Percentiles rank a stretch among this genome's conserved stretches.
These are phyloP conservation scores for Phoma sp. DNA, from an alignment of 2,329 filamentous ascomycete genomes.

Conservation along the genomic window DNA sequence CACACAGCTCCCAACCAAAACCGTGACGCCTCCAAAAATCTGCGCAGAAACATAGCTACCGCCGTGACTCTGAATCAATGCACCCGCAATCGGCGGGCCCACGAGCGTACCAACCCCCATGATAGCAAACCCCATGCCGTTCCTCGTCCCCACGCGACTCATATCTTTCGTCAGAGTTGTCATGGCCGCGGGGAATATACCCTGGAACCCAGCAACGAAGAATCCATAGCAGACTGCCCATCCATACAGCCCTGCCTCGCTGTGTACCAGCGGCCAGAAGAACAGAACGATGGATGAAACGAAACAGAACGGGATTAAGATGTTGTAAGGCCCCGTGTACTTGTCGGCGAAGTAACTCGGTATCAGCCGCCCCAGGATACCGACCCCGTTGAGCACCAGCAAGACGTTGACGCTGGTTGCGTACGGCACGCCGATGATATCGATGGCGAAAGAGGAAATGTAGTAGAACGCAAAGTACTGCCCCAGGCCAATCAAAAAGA, in stretches of 20 bases:
- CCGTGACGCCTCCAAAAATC: slow-evolving; percentile 46
- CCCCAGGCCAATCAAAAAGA: slow-evolving; percentile 44
- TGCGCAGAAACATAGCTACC: slow-evolving; percentile 55
- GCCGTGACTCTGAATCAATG: slow-evolving; percentile 49
- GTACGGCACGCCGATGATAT: slow-evolving; percentile 56
- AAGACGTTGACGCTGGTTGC: slow-evolving; percentile 61
- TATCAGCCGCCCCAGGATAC: slow-evolving; percentile 61
- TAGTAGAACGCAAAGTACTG: slow-evolving; percentile 57
- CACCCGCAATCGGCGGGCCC: slow-evolving; percentile 56
- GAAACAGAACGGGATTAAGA: slow-evolving; percentile 59
- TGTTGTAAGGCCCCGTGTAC: slow-evolving; percentile 62
- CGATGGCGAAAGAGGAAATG: slow-evolving; percentile 49
- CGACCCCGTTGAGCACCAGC: slow-evolving; percentile 64
- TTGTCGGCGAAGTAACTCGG: slow-evolving; percentile 62
- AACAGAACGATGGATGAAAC: slow-evolving; percentile 58
- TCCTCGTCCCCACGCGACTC: slow-evolving; percentile 54
- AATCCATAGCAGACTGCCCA: slow-evolving; percentile 56
- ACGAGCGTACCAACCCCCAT: slow-evolving; percentile 54
- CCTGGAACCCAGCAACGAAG: slow-evolving; percentile 54
- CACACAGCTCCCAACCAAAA: slow-evolving; percentile 37
- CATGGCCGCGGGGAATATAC: slow-evolving; percentile 53
- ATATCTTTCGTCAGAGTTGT: slow-evolving; percentile 55
- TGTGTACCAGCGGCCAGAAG: slow-evolving; percentile 62
- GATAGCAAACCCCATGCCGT: slow-evolving; percentile 57
- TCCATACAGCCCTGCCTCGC: slow-evolving; percentile 47